A percentile compares a stretch with the other conserved stretches of the same genome.
Evolutionary conservation across 129 eudicot species (phyloP).

Genomic region (Smallanthus sonchifolius): DNA sequence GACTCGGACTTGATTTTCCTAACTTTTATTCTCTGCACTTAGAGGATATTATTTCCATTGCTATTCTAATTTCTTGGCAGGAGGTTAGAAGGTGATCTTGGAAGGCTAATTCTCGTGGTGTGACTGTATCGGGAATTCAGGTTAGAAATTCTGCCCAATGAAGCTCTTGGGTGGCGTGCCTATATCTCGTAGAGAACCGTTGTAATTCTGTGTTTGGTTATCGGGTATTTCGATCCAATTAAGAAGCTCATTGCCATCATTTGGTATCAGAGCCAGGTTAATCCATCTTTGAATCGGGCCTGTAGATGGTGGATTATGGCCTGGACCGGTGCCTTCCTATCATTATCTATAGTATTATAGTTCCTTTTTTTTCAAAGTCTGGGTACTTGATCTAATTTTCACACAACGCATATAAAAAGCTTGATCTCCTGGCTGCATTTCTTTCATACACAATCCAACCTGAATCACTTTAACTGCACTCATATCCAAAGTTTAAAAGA

Average conservation of each 20-base stretch:
- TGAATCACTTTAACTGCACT: conserved; percentile 2
- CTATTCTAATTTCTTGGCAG: neutral
- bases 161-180: neutral
- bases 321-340: too few species aligned
- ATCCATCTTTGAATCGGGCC: too few species aligned
- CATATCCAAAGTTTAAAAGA: too few species aligned
- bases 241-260: neutral
- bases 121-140: neutral
- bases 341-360: neutral
- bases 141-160: neutral
- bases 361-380: neutral
- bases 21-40: neutral
- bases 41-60: neutral
- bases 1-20: neutral
- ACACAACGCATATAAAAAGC: neutral
- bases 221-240: neutral
- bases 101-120: conserved; percentile 6
- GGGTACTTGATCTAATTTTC: neutral
- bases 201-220: neutral
- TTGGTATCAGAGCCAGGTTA: too few species aligned
- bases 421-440: conserved; percentile 2
- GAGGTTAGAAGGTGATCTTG: neutral
- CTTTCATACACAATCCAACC: conserved; percentile 4
- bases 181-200: neutral
- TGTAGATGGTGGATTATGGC: too few species aligned